These are phyloP conservation scores for Mycena belliarum DNA, from an alignment of 768 basidiomycete genomes.

Conservation along the genomic window DNA sequence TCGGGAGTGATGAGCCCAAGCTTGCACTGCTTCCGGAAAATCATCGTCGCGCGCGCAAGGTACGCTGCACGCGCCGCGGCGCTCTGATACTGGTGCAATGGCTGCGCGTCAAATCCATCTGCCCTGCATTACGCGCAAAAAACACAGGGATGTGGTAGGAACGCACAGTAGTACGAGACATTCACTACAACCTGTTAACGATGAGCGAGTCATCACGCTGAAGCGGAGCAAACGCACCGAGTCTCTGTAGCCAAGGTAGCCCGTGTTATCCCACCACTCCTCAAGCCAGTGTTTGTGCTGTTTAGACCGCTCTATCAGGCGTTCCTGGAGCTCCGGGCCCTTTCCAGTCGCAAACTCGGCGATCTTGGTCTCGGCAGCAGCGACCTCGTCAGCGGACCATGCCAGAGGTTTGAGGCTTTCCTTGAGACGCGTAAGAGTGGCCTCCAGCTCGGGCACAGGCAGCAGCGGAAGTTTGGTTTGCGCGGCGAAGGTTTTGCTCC, in stretches of 20 bases:
- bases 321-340: slow-evolving; percentile 60
- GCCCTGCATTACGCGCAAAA: not conserved
- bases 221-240: slow-evolving; percentile 51
- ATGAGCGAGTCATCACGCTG: not conserved
- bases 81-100: slow-evolving; percentile 57
- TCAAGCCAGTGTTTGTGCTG: slow-evolving; percentile 81
- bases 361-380: slow-evolving; percentile 58
- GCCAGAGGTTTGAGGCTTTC: slow-evolving; percentile 57
- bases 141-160: not conserved
- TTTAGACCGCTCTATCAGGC: slow-evolving; percentile 56
- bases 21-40: slow-evolving; percentile 72
- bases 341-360: slow-evolving; percentile 56
- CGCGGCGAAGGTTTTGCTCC: slow-evolving; percentile 62
- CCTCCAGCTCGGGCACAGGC: slow-evolving; percentile 76
- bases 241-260: slow-evolving; percentile 84
- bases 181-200: slow-evolving; percentile 70
- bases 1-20: slow-evolving; percentile 69
- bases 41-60: slow-evolving; percentile 68
- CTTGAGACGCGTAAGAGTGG: slow-evolving; percentile 46
- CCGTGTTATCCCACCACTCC: slow-evolving; percentile 91
- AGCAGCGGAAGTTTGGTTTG: slow-evolving; percentile 68
- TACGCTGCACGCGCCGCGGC: slow-evolving; percentile 69
- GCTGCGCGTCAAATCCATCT: slow-evolving; percentile 81
- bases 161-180: slow-evolving; percentile 90
- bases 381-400: slow-evolving; percentile 58